Conservation (phyloP, 768 basidiomycete genomes). For the Calocybe gangraenosa region DNA sequence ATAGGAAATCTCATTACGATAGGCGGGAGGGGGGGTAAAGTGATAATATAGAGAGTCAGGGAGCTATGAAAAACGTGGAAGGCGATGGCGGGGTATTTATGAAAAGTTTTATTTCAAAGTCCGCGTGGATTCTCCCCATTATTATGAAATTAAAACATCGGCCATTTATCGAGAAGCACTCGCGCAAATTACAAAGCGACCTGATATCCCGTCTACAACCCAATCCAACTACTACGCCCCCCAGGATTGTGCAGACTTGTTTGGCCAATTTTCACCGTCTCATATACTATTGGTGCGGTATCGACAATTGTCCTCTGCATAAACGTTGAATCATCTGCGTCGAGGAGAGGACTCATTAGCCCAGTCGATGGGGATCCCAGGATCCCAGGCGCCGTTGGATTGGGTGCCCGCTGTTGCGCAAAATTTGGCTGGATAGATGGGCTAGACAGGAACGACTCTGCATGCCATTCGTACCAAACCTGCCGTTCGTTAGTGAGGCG, state of each 20-base stretch:
- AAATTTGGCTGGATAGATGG: slow-evolving; percentile 31
- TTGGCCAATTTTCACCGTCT: slow-evolving; percentile 88
- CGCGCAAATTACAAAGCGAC: not conserved
- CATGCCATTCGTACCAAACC: slow-evolving; percentile 99
- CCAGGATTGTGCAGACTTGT: slow-evolving; percentile 89
- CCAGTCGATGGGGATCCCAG: slow-evolving; percentile 18
- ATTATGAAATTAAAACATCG: too few relatives aligned
- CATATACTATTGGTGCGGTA: slow-evolving; percentile 23
- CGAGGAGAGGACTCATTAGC: slow-evolving; percentile 65
- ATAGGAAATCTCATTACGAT: slow-evolving; percentile 35
- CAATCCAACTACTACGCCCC: slow-evolving; percentile 92
- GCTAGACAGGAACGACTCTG: slow-evolving; percentile 83
- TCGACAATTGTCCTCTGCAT: slow-evolving; percentile 12
- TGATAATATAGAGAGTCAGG: slow-evolving; percentile 7
- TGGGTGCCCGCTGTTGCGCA: slow-evolving; percentile 16
- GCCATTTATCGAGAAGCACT: not conserved
- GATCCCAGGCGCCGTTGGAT: slow-evolving; percentile 1
- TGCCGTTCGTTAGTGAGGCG: slow-evolving; percentile 83
- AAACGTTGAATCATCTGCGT: slow-evolving; percentile 47
- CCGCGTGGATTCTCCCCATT: slow-evolving; percentile 13
- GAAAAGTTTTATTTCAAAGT: slow-evolving; percentile 5
- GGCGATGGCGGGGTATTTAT: slow-evolving; percentile 17
- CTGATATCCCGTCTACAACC: slow-evolving; percentile 40
- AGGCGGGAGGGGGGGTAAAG: slow-evolving; percentile 6
- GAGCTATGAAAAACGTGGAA: slow-evolving; percentile 9